These are phyloP conservation scores for Saitozyma podzolica DNA, from an alignment of 768 basidiomycete species.

Conservation along the genomic window DNA sequence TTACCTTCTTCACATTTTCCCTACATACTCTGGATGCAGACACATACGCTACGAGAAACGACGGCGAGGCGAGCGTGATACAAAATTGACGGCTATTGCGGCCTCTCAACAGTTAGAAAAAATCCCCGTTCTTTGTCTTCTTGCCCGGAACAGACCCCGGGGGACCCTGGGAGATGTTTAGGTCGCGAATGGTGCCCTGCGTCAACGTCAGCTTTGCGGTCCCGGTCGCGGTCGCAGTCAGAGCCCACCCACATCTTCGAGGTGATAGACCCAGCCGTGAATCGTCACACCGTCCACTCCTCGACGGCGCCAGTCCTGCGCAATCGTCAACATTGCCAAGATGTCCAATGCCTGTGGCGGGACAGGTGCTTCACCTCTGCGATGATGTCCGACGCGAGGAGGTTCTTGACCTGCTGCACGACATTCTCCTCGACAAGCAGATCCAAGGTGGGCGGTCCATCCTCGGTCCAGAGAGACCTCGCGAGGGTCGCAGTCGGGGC, in stretches of 20 bases:
- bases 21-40: background rate
- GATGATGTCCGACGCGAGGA: constrained; percentile 33
- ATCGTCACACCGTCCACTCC: constrained; percentile 38
- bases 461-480: constrained; percentile 19
- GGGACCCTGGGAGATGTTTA: constrained; percentile 40
- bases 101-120: background rate
- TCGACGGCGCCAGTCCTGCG: constrained; percentile 42
- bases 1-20: constrained; percentile 1
- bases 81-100: background rate
- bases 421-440: constrained; percentile 44
- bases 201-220: background rate
- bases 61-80: too few species aligned
- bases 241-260: constrained; percentile 36
- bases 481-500: constrained; percentile 32
- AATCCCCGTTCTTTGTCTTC: constrained; percentile 7
- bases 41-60: background rate
- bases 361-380: constrained; percentile 23
- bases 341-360: background rate
- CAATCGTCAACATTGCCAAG: constrained; percentile 6
- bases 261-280: constrained; percentile 48
- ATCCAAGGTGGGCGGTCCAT: constrained; percentile 38
- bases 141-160: constrained; percentile 35
- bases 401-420: constrained; percentile 41
- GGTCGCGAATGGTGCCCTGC: constrained; percentile 44
- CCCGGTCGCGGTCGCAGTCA: background rate